Base-by-base conservation (phyloP, 192 early-diverging fungal genomes). In the Phycomyces blakesleeanus region DNA sequence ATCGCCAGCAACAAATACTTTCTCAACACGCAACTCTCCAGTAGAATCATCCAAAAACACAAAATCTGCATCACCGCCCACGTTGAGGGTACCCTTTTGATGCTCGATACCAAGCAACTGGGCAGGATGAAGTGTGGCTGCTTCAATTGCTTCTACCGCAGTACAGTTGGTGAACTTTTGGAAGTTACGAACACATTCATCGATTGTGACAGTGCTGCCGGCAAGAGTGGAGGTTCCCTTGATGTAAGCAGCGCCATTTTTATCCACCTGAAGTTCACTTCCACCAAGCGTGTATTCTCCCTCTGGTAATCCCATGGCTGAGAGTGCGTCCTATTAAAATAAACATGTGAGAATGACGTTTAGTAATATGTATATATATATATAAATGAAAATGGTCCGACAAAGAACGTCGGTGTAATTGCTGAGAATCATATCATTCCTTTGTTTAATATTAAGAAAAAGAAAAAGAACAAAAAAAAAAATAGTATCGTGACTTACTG, bases 101-200 rank as follows among this genome's bases (percentile, higher is more conserved):
- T 85, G 64, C 18, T 83, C 67, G 39, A 93, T 89, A 9, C 90
- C 90, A 20, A 93, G 74, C 51, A 85, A 68, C 60, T 83, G 80
- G 2, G 91, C 91, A 1, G 91, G 89, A 56, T 90, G 86, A 37
- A 92, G 57, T 0, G 91, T 92, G 3, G 89, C 91, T 20, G 88
- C 86, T 53, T 92, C 90, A 40, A 93, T 75, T 5, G 90, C 91
- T 67, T 93, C 89, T 22, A 91, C 84, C 22, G 87, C 58, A 12
- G 83, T 82, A 40, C 89, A 91, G 1, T 84, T 85, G 11, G 90
- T 90, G 66, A 90, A 93, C 42, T 83, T 75, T 49, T 81, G 78
- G 71, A 93, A 90, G 66, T 93, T 93, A 51, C 82, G 78, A 55
- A 93, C 81, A 69, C 90, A 91, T 20, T 81, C 81, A 57, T 87